Conservation (phyloP, 225 moss, liverwort and hornwort species). For the Climacium dendroides region DNA sequence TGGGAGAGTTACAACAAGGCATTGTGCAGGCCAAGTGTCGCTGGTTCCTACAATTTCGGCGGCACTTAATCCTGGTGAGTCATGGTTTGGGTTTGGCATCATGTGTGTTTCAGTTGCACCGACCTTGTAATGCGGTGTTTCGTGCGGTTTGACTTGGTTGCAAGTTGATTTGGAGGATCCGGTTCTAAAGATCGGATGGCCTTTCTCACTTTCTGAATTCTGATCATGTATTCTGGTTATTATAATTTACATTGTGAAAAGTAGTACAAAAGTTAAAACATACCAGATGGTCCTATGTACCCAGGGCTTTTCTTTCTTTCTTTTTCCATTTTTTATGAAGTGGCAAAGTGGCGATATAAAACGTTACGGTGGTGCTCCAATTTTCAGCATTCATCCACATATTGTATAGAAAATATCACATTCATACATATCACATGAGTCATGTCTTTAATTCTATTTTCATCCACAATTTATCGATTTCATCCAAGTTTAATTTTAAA, state of each 20-base stretch:
- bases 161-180: not conserved
- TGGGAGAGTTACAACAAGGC: not conserved
- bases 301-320: too few relatives aligned
- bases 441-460: too few relatives aligned
- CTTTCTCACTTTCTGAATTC: too few relatives aligned
- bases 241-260: not conserved
- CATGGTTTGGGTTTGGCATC: not conserved
- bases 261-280: too few relatives aligned
- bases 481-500: too few relatives aligned
- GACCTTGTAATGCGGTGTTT: not conserved
- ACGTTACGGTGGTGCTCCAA: too few relatives aligned
- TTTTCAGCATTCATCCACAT: too few relatives aligned
- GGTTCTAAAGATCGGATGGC: not conserved
- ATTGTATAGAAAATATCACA: too few relatives aligned
- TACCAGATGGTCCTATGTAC: not conserved
- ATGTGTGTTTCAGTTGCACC: not conserved
- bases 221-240: not conserved
- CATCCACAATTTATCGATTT: too few relatives aligned
- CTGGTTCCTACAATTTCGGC: not conserved
- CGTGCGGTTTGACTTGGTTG: not conserved
- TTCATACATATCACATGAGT: too few relatives aligned
- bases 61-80: not conserved
- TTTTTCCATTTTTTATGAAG: too few relatives aligned
- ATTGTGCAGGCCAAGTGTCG: constrained; percentile 10
- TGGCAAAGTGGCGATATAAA: too few relatives aligned